phyloP scores from a whole-genome alignment of 805 yeast species.

The Wickerhamiella cacticola region DNA sequence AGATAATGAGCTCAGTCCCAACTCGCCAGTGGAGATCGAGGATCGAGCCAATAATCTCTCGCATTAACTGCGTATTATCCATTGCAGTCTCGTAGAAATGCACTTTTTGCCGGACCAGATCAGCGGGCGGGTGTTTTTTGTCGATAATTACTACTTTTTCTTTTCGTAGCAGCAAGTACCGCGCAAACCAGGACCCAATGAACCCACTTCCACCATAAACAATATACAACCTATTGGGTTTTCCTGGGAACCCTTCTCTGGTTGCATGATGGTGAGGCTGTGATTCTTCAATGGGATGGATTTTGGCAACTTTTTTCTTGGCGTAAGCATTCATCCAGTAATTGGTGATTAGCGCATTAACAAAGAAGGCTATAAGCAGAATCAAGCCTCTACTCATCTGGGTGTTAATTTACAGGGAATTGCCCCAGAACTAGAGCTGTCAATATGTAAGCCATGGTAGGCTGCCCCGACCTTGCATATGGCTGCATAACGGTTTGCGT shows the following conservation, averaged over 20 bases:
- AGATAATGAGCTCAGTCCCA: constrained; percentile 17
- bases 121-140: constrained; percentile 21
- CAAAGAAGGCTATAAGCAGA: background rate
- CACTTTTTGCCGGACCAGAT: constrained; percentile 22
- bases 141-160: constrained; percentile 22
- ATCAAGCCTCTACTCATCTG: background rate
- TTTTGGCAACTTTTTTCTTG: background rate
- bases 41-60: constrained; percentile 14
- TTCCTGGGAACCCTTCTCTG: constrained; percentile 15
- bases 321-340: constrained; percentile 8
- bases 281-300: constrained; percentile 13
- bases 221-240: constrained; percentile 18
- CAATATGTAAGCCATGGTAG: background rate
- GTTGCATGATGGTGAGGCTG: constrained; percentile 15
- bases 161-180: constrained; percentile 24
- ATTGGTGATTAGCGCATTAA: constrained; percentile 1
- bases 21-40: constrained; percentile 6
- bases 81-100: constrained; percentile 16
- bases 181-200: constrained; percentile 26
- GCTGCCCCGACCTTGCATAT: no score
- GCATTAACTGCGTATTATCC: constrained; percentile 13
- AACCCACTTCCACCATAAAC: constrained; percentile 27
- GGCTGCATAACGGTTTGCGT: no score
- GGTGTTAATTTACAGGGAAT: background rate
- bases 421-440: background rate